A percentile compares a stretch with the other conserved stretches of the same genome.
phyloP scores from a whole-genome alignment of 768 basidiomycete genomes.

The Ramaria sp. region DNA sequence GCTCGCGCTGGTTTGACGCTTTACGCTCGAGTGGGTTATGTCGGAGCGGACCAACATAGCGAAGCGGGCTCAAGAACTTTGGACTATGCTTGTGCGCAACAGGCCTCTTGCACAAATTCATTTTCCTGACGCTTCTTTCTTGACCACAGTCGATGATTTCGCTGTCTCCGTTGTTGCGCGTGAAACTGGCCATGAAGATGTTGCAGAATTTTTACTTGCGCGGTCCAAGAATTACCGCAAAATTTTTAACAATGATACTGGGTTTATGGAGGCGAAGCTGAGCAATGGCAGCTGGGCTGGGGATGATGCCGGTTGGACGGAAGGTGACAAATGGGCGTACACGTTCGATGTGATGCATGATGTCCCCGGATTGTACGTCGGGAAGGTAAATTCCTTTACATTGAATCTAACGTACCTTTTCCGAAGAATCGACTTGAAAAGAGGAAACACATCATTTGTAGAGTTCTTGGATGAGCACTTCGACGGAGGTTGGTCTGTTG shows the following conservation, averaged over 20 bases:
- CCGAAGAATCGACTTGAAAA: conserved; percentile 37
- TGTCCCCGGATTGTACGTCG: conserved; percentile 34
- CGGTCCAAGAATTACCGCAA: conserved; percentile 49
- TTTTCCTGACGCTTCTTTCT: not conserved
- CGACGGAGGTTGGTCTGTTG: conserved; percentile 27
- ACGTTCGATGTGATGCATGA: conserved; percentile 72
- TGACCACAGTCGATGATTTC: conserved; percentile 58
- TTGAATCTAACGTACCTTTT: not conserved
- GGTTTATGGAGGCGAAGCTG: conserved; percentile 77
- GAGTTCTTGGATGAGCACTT: conserved; percentile 50
- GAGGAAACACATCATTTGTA: conserved; percentile 57
- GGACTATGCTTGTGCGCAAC: conserved; percentile 58
- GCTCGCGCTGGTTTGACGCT: conserved; percentile 65
- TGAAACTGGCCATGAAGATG: conserved; percentile 36
- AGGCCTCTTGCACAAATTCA: not conserved
- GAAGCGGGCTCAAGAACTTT: conserved; percentile 72
- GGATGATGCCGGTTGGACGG: conserved; percentile 61
- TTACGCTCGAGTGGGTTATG: conserved; percentile 63
- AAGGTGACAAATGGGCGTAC: conserved; percentile 72
- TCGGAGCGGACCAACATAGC: conserved; percentile 68
- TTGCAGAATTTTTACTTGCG: conserved; percentile 40
- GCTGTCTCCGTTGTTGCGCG: conserved; percentile 55
- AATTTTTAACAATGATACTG: conserved; percentile 56
- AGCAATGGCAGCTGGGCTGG: conserved; percentile 65
- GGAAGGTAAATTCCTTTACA: not conserved